Conservation (phyloP, 2,329 filamentous ascomycete species). For the Sporothrix variecibatus region DNA sequence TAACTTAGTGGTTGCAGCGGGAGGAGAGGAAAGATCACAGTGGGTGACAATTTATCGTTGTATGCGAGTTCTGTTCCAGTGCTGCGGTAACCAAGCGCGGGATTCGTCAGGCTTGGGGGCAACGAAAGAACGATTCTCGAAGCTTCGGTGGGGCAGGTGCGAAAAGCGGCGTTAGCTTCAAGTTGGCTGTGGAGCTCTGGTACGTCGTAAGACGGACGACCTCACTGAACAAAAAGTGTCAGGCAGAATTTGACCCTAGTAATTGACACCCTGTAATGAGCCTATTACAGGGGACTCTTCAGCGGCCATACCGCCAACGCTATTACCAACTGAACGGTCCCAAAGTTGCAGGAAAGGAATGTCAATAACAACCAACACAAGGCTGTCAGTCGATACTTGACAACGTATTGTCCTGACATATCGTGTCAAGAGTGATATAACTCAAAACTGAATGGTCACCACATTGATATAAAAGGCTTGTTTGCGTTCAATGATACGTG, state of each 20-base stretch:
- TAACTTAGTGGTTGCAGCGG: not conserved
- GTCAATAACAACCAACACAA: not conserved
- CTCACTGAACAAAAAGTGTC: not conserved
- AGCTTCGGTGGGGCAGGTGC: constrained; percentile 44
- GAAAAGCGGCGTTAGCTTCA: not conserved
- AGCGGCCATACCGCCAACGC: not conserved
- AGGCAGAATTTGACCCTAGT: not conserved
- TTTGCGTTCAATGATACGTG: not conserved
- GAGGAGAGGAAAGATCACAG: not conserved
- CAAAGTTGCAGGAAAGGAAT: not conserved
- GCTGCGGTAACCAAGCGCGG: not conserved
- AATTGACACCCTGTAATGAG: not conserved
- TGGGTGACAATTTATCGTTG: constrained; percentile 22
- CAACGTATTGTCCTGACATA: not conserved
- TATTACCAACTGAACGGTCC: not conserved
- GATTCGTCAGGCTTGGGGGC: not conserved
- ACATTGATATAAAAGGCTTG: not conserved
- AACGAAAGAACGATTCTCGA: constrained; percentile 43
- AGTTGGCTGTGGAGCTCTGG: not conserved
- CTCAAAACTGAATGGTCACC: not conserved
- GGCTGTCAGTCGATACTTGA: not conserved
- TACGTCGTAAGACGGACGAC: too few relatives aligned
- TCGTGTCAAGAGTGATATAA: not conserved
- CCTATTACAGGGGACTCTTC: not conserved
- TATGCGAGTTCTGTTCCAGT: constrained; percentile 25